A percentile compares a stretch with the other conserved stretches of the same genome.
Evolutionary conservation across 495 filamentous ascomycete species (phyloP).

Genomic region (Penicillium coprophilum): DNA sequence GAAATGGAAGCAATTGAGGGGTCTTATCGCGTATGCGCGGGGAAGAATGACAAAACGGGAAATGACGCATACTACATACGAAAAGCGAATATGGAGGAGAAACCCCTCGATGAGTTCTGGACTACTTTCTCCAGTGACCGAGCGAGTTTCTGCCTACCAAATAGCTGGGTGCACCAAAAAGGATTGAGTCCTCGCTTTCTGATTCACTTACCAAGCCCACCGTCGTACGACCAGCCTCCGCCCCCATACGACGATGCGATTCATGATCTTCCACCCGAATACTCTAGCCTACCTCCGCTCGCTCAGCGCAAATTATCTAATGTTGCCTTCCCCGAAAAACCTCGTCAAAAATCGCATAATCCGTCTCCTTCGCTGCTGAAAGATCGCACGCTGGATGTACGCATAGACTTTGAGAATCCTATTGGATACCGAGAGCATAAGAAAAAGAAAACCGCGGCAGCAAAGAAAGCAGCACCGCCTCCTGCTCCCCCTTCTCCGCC

Average conservation of each 20-base stretch:
- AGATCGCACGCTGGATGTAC: slow-evolving; percentile 30
- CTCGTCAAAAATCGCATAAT: slow-evolving; percentile 34
- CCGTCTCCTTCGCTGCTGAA: slow-evolving; percentile 37
- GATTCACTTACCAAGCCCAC: slow-evolving; percentile 11
- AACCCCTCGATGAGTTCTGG: slow-evolving; percentile 19
- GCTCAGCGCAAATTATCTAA: slow-evolving; percentile 25
- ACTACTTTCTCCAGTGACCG: slow-evolving; percentile 2
- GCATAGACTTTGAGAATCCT: slow-evolving; percentile 54
- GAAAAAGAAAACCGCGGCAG: slow-evolving; percentile 40
- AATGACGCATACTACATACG: slow-evolving; percentile 2
- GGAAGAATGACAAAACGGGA: background rate
- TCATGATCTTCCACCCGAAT: slow-evolving; percentile 45
- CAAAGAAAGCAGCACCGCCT: slow-evolving; percentile 34
- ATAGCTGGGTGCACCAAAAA: slow-evolving; percentile 1
- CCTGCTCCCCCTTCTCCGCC: slow-evolving; percentile 29
- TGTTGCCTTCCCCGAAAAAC: slow-evolving; percentile 16
- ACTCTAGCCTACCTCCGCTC: slow-evolving; percentile 32
- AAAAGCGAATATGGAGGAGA: slow-evolving; percentile 11
- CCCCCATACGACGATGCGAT: slow-evolving; percentile 47
- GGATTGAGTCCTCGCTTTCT: slow-evolving; percentile 17
- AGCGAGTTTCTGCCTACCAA: no score
- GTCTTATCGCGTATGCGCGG: slow-evolving; percentile 5
- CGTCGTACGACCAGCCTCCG: slow-evolving; percentile 33
- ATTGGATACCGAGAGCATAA: slow-evolving; percentile 50
- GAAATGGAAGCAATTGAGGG: slow-evolving; percentile 20